phyloP scores from a whole-genome alignment of 1,284 basidiomycete species.

The Boletus sp. region DNA sequence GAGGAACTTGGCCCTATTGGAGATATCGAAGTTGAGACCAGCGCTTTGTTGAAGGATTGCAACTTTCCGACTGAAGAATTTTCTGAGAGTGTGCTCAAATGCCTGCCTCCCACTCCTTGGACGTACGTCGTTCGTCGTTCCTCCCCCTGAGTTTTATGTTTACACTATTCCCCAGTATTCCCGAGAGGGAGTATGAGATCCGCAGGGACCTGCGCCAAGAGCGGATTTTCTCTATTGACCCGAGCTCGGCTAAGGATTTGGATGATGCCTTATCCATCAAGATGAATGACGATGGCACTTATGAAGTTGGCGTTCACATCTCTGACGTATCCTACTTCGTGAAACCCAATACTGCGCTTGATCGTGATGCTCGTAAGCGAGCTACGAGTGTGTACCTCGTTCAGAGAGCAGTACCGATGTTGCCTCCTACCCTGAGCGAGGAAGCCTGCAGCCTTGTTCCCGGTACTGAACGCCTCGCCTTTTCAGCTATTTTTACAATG shows the following conservation, averaged over 20 bases:
- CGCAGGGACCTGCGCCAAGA: constrained; percentile 88
- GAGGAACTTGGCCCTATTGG: constrained; percentile 99
- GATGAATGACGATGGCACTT: constrained; percentile 87
- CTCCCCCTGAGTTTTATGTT: constrained; percentile 7
- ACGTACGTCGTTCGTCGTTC: constrained; percentile 55
- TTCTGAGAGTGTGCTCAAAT: constrained; percentile 92
- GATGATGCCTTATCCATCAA: constrained; percentile 95
- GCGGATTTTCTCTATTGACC: constrained; percentile 94
- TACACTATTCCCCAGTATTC: constrained; percentile 59
- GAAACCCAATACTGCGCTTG: constrained; percentile 94
- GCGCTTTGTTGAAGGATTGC: constrained; percentile 96
- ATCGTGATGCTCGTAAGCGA: constrained; percentile 96
- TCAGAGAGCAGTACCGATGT: constrained; percentile 95
- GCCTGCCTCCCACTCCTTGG: constrained; percentile 94
- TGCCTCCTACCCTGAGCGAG: constrained; percentile 90
- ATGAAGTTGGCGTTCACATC: constrained; percentile 91
- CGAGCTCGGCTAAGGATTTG: constrained; percentile 86
- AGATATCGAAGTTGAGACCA: constrained; percentile 96
- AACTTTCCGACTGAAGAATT: constrained; percentile 97
- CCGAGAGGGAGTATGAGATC: constrained; percentile 86
- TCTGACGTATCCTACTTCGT: constrained; percentile 97
- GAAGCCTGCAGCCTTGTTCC: constrained; percentile 92
- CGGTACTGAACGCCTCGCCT: constrained; percentile 86
- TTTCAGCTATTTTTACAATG: constrained; percentile 88
- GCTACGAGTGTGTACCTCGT: constrained; percentile 97